A percentile compares a stretch with the other conserved stretches of the same genome.
These are phyloP conservation scores for Salisapilia sapeloensis DNA, from an alignment of 352 stramenopile species.

Conservation along the genomic window DNA sequence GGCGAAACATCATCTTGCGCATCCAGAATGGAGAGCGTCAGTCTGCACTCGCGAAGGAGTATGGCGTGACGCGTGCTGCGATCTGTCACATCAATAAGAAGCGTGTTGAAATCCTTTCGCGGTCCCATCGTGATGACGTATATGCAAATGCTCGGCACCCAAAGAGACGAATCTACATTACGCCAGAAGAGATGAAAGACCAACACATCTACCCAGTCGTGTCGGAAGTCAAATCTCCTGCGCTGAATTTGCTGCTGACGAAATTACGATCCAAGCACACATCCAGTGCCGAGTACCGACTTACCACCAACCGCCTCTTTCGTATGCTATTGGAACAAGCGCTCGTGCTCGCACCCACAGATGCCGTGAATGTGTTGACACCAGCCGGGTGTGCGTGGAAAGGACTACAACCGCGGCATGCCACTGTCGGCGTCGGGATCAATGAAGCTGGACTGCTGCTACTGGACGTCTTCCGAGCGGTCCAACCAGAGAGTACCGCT, in stretches of 20 bases:
- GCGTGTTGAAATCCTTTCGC: constrained; percentile 43
- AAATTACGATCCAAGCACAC: constrained; percentile 16
- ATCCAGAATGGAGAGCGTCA: constrained; percentile 56
- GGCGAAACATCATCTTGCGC: constrained; percentile 42
- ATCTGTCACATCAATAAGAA: constrained; percentile 77
- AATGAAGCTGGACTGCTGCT: constrained; percentile 8
- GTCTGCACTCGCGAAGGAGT: constrained; percentile 31
- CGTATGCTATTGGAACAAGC: constrained; percentile 39
- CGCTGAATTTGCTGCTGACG: constrained; percentile 18
- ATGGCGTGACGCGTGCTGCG: constrained; percentile 43
- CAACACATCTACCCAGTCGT: too few species aligned
- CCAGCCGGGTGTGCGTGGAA: too few species aligned
- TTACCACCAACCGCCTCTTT: constrained; percentile 18
- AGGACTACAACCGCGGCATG: too few species aligned
- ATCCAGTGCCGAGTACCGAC: constrained; percentile 12
- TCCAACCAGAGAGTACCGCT: constrained; percentile 8
- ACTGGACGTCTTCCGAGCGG: constrained; percentile 9
- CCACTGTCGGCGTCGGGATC: constrained; percentile 7
- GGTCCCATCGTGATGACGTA: too few species aligned
- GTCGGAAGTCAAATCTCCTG: constrained; percentile 20
- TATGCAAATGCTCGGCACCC: too few species aligned
- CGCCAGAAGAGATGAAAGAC: too few species aligned
- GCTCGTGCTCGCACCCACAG: constrained; percentile 14
- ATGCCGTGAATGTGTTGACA: constrained; percentile 13
- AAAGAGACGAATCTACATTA: too few species aligned